These are phyloP conservation scores for Circinella umbellata DNA, from an alignment of 371 early-diverging fungal genomes.

Conservation along the genomic window DNA sequence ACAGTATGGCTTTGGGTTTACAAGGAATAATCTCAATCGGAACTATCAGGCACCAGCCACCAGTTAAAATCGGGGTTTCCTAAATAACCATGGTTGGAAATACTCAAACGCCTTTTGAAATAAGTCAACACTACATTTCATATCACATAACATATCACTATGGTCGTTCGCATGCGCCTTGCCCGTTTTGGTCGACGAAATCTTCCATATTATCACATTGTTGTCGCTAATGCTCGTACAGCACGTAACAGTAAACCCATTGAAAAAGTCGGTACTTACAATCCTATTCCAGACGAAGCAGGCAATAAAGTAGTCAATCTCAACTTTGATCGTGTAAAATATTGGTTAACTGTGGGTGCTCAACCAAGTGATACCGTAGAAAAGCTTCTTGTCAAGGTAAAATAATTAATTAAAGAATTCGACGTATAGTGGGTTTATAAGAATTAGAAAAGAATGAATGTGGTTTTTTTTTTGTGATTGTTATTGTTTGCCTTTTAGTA, in stretches of 20 bases:
- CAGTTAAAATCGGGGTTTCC: too few relatives aligned
- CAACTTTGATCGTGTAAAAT: slow-evolving; percentile 90
- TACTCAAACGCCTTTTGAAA: too few relatives aligned
- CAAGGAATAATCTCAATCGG: too few relatives aligned
- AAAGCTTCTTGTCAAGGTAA: slow-evolving; percentile 88
- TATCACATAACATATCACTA: slow-evolving; percentile 15
- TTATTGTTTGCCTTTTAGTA: too few relatives aligned
- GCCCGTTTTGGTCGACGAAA: slow-evolving; percentile 89
- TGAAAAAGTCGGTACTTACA: slow-evolving; percentile 92
- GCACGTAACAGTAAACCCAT: slow-evolving; percentile 89
- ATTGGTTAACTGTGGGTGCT: slow-evolving; percentile 96
- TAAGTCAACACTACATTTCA: background rate
- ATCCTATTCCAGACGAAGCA: slow-evolving; percentile 79
- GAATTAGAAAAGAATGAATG: background rate
- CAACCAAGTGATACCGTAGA: slow-evolving; percentile 90
- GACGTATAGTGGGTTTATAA: too few relatives aligned
- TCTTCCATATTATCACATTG: slow-evolving; percentile 94
- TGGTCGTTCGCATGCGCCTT: slow-evolving; percentile 80
- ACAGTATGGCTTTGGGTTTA: too few relatives aligned
- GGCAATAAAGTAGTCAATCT: slow-evolving; percentile 86
- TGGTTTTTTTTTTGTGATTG: background rate
- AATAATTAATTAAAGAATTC: too few relatives aligned
- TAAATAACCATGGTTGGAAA: too few relatives aligned
- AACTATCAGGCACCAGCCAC: too few relatives aligned
- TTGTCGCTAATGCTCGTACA: slow-evolving; percentile 83